Base-by-base conservation (phyloP, 495 filamentous ascomycete species). In the Ramalina peruviana region DNA sequence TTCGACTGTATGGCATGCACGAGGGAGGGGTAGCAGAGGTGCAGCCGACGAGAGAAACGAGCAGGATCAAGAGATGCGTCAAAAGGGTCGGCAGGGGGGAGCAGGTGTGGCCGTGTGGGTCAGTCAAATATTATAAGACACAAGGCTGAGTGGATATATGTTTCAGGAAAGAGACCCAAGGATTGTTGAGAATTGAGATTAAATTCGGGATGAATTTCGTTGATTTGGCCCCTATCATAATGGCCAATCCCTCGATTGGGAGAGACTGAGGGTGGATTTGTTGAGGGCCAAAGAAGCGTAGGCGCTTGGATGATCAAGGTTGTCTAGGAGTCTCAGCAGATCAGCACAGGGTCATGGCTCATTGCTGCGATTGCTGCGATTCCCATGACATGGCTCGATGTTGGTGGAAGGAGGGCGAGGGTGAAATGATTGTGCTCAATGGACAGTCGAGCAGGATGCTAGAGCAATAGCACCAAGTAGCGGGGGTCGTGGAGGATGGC, bases 291-390 rank as follows among this genome's bases (percentile, higher is more conserved):
- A 55, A 50, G 44, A 55, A 39, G 44, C 10, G 51, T 39, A 26
- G 51, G 58, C 58, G 58, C 58, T 60, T 60, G 51, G 47, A 51
- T 40, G 45, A 49, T 13, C 6, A 33, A 33, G 30, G 9, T 33
- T 13, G 23, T 33, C n/a, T 23, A 11, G 4, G 20, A 36, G 36
- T 48, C 45, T 48, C 15, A 48, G 26, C 4, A 23, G 45, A 19
- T 48, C 16, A 50, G 25, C 3, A 27, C 40, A 30, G 46, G 20
- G 20, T 45, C 30, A 54, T 25, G n/a, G 26, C 36, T 50, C 38
- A 39, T 13, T 9, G 37, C 30, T 33, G 30, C 30, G 21, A 45
- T 36, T 25, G 23, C 23, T 20, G 19, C 19, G 19, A 20, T 20
- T 16, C 44, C 44, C 45, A 27, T 48, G 45, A 48, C 27, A 11